Percentiles rank a stretch among this genome's conserved stretches.
These are phyloP conservation scores for Xylariaceae sp. DNA, from an alignment of 2,329 filamentous ascomycete genomes.

Conservation along the genomic window DNA sequence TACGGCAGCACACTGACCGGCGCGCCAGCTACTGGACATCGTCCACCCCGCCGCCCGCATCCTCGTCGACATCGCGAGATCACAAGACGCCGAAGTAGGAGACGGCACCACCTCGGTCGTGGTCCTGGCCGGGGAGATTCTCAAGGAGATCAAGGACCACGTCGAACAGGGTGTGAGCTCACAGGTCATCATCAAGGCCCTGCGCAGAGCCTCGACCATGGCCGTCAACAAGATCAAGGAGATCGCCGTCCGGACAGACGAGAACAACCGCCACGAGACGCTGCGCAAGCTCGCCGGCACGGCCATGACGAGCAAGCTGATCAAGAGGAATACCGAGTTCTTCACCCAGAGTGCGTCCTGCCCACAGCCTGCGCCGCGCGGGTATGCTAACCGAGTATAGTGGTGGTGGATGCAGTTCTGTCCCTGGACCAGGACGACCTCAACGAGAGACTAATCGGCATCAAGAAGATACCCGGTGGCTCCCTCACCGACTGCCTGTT, in stretches of 20 bases:
- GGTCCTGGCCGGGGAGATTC: conserved; percentile 90
- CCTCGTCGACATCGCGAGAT: conserved; percentile 95
- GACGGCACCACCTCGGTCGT: conserved; percentile 98
- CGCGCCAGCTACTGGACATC: conserved; percentile 79
- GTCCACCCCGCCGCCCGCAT: conserved; percentile 96
- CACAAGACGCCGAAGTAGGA: conserved; percentile 97
- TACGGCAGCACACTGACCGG: conserved; percentile 3
- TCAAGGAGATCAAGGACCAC: conserved; percentile 93
- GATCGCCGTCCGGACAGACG: conserved; percentile 79
- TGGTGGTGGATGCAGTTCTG: conserved; percentile 96
- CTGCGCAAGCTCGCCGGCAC: conserved; percentile 84
- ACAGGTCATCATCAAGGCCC: conserved; percentile 94
- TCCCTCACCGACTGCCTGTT: conserved; percentile 94
- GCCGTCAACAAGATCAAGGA: conserved; percentile 99
- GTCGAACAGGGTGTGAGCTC: conserved; percentile 96
- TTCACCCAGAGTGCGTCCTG: conserved; percentile 84
- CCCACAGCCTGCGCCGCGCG: not conserved
- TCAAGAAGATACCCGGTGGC: conserved; percentile 97
- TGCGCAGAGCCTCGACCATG: conserved; percentile 80
- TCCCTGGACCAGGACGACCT: conserved; percentile 94
- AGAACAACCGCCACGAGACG: conserved; percentile 79
- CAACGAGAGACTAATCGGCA: conserved; percentile 94
- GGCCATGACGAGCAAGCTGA: conserved; percentile 99
- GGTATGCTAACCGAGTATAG: conserved; percentile 36
- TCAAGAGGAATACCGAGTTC: conserved; percentile 92